A percentile compares a stretch with the other conserved stretches of the same genome.
Conservation (phyloP, 2,329 filamentous ascomycete genomes). For the Colletotrichum lentis region DNA sequence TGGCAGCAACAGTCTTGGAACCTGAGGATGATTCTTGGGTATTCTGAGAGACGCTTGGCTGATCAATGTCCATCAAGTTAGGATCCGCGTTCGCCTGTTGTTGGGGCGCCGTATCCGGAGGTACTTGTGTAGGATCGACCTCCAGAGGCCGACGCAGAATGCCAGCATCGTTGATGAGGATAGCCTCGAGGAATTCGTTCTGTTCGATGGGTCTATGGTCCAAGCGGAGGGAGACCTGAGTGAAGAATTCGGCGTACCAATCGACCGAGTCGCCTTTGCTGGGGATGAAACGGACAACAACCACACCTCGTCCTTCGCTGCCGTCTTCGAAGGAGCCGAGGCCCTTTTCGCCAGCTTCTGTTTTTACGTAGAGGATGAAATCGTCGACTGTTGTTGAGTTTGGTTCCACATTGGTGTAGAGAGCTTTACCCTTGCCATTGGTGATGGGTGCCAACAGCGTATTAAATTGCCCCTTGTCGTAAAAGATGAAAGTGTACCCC, state of each 20-base stretch:
- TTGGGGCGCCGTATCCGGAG: constrained; percentile 42
- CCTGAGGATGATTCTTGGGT: constrained; percentile 26
- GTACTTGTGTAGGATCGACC: constrained; percentile 51
- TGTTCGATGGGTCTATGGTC: constrained; percentile 87
- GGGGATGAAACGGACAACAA: constrained; percentile 77
- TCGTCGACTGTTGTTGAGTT: constrained; percentile 75
- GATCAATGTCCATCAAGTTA: constrained; percentile 43
- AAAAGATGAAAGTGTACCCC: constrained; percentile 89
- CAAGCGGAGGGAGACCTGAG: constrained; percentile 72
- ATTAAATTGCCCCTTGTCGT: constrained; percentile 77
- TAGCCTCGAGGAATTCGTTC: constrained; percentile 89
- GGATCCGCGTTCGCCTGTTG: constrained; percentile 10
- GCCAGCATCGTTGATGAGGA: constrained; percentile 80
- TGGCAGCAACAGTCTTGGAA: constrained; percentile 41
- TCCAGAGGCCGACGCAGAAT: constrained; percentile 74
- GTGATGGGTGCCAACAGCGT: constrained; percentile 78
- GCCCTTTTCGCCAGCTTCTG: constrained; percentile 77
- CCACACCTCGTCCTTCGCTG: constrained; percentile 73
- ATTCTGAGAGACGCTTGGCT: constrained; percentile 31
- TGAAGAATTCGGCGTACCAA: constrained; percentile 77
- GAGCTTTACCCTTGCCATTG: constrained; percentile 82
- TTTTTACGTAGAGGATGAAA: constrained; percentile 79
- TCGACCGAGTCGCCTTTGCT: constrained; percentile 61
- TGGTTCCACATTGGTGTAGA: constrained; percentile 69
- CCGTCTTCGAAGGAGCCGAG: constrained; percentile 70